Conservation (phyloP, 176 grass and related monocot genomes). For the Cocos nucifera region DNA sequence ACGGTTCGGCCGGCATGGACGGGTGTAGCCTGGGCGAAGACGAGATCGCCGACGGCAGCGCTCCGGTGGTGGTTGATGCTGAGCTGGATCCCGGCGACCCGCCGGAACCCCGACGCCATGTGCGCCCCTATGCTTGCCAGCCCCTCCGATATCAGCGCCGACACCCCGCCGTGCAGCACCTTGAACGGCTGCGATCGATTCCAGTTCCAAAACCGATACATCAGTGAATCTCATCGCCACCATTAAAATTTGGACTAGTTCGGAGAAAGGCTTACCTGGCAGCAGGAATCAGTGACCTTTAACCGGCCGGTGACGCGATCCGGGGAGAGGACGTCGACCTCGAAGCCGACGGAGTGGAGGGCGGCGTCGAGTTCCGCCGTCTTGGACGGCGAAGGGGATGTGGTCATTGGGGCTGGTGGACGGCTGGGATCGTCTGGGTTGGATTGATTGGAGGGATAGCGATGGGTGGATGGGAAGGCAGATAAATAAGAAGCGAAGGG, state of each 20-base stretch:
- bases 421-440: background rate
- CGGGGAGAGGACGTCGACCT: constrained; percentile 54
- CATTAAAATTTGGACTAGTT: no score
- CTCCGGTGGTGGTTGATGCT: constrained; percentile 87
- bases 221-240: no score
- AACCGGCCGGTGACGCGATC: constrained; percentile 45
- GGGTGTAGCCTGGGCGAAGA: constrained; percentile 57
- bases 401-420: background rate
- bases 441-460: background rate
- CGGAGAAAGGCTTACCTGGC: constrained; percentile 37
- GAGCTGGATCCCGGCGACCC: constrained; percentile 76
- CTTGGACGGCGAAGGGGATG: background rate
- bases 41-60: constrained; percentile 49
- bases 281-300: constrained; percentile 46
- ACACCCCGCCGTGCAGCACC: constrained; percentile 84
- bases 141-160: constrained; percentile 64
- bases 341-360: constrained; percentile 57
- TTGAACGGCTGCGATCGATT: constrained; percentile 59
- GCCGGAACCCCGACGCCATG: constrained; percentile 65
- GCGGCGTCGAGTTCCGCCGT: constrained; percentile 41
- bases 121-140: constrained; percentile 91
- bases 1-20: constrained; percentile 55
- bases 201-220: no score
- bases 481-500: background rate
- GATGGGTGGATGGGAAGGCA: background rate